Base-by-base conservation (phyloP, 2,329 filamentous ascomycete genomes). In the Pseudocercospora macadamiae region DNA sequence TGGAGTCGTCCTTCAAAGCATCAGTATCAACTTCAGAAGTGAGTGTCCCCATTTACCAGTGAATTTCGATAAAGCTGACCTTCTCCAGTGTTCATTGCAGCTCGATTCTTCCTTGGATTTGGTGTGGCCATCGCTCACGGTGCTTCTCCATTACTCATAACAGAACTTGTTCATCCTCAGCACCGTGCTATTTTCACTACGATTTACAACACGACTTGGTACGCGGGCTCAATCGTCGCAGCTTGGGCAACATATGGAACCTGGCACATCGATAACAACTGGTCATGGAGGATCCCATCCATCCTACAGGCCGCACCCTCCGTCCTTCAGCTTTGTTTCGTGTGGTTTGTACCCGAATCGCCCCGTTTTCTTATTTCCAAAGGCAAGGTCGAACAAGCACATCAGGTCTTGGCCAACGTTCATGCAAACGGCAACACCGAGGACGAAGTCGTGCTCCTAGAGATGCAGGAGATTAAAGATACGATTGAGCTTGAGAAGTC, bases 331-430 rank as follows among this genome's bases (percentile, higher is more conserved):
- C 74, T 83, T 16, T 55, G 71, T 8, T 77, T 80, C 54, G 71
- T 81, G 51, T 76, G 74, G 63, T 80, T 83, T 51, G 77, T 85
- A 4, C 85, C 85, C 0, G 86, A 88, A 62, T 84, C 80, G 0
- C 86, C 86, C 1, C 78, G 86, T 34, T 87, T 80, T 79, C 70
- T 86, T 25, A 76, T 86, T 42, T 77, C 79, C 32, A 77, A 82
- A 60, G 82, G 83, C 28, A 75, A 77, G 19, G 59, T 70, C 1
- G 78, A 83, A 4, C 75, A 85, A 64, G 84, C 84, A 0, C 77
- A 74, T 14, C 72, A 73, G 0, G 80, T 84, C 23, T 67, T 86
- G 0, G 74, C 79, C 64, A 82, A 82, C 55, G 82, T 82, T 37
- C 81, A 84, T 54, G 80, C 78, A 21, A 80, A 82, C 58, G 74